Conservation (phyloP, 2,329 filamentous ascomycete species). For the Exserohilum rostratum region DNA sequence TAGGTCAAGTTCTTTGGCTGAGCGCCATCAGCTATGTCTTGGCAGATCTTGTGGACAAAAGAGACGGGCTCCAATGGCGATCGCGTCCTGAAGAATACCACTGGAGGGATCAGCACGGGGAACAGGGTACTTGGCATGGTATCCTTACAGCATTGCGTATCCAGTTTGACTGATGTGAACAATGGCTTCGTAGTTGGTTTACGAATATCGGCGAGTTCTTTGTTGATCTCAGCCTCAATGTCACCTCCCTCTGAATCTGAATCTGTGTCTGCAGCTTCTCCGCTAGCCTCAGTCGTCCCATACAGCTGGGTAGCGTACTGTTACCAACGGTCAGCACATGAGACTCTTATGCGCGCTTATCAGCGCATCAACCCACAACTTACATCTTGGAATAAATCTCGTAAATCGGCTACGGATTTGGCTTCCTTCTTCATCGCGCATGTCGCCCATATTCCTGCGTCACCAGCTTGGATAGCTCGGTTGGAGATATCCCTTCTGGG, state of each 20-base stretch:
- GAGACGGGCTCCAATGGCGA: slow-evolving; percentile 64
- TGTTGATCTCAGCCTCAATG: slow-evolving; percentile 74
- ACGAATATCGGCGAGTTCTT: slow-evolving; percentile 71
- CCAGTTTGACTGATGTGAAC: slow-evolving; percentile 60
- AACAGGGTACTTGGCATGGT: neutral
- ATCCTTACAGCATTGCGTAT: slow-evolving; percentile 61
- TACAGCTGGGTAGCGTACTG: slow-evolving; percentile 70
- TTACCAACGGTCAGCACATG: slow-evolving; percentile 47
- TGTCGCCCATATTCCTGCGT: slow-evolving; percentile 78
- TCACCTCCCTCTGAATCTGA: slow-evolving; percentile 54
- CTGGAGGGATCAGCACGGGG: slow-evolving; percentile 44
- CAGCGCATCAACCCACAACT: slow-evolving; percentile 25
- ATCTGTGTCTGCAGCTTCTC: slow-evolving; percentile 50
- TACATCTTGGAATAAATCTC: slow-evolving; percentile 70
- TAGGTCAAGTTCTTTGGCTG: slow-evolving; percentile 62
- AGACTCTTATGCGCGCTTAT: neutral
- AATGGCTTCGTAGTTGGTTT: slow-evolving; percentile 55
- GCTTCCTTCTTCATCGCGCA: slow-evolving; percentile 74
- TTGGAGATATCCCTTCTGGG: slow-evolving; percentile 44
- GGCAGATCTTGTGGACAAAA: slow-evolving; percentile 64
- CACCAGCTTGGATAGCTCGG: slow-evolving; percentile 66
- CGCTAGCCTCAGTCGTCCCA: slow-evolving; percentile 44
- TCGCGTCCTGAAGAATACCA: slow-evolving; percentile 64
- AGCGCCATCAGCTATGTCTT: slow-evolving; percentile 59
- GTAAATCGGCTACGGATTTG: slow-evolving; percentile 71